These are phyloP conservation scores for Liriodendron chinense DNA, from an alignment of 164 flowering plant species.

Conservation along the genomic window DNA sequence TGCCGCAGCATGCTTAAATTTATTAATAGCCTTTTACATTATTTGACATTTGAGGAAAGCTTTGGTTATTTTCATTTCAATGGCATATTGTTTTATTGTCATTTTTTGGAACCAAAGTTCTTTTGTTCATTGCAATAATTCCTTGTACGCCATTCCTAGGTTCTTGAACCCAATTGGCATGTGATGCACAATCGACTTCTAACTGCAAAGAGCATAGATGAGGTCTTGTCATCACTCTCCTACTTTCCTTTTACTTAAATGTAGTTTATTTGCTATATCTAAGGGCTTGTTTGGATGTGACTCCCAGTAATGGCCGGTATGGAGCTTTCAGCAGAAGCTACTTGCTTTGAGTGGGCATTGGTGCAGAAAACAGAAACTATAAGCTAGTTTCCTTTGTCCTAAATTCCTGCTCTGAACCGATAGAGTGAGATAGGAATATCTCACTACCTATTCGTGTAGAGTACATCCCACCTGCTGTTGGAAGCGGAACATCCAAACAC, in stretches of 20 bases:
- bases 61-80: constrained; percentile 3
- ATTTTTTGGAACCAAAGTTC: not conserved
- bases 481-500: too few relatives aligned
- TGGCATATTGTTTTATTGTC: not conserved
- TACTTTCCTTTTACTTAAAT: not conserved
- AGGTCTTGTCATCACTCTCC: constrained; percentile 43
- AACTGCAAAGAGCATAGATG: constrained; percentile 89
- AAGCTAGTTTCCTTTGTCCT: too few relatives aligned
- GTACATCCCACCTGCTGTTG: too few relatives aligned
- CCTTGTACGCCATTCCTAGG: constrained; percentile 31
- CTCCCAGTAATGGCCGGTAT: too few relatives aligned
- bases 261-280: not conserved
- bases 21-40: constrained; percentile 87
- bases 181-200: constrained; percentile 77
- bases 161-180: constrained; percentile 98
- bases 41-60: constrained; percentile 87
- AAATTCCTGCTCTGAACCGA: too few relatives aligned
- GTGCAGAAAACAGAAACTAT: too few relatives aligned
- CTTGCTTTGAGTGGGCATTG: too few relatives aligned
- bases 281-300: too few relatives aligned
- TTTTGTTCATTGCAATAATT: not conserved
- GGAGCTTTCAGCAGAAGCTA: too few relatives aligned
- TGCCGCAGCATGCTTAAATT: constrained; percentile 93
- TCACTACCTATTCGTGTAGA: too few relatives aligned
- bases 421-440: too few relatives aligned